phyloP scores from a whole-genome alignment of 2,329 filamentous ascomycete genomes.

The Neofusicoccum laricinum region DNA sequence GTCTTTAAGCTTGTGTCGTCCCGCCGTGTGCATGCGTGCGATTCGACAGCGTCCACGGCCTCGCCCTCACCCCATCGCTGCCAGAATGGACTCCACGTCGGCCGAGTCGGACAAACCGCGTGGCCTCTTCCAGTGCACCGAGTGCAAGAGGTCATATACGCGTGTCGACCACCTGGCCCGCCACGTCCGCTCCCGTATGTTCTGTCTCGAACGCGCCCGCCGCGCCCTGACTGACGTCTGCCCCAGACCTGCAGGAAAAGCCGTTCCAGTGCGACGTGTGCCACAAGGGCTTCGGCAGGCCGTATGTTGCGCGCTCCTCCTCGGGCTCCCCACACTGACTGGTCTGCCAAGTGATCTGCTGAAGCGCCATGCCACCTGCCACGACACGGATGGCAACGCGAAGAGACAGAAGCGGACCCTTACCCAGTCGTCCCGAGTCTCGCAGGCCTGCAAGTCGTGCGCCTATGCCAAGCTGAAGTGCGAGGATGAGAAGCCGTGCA shows the following conservation, averaged over 20 bases:
- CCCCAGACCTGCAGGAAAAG: constrained; percentile 40
- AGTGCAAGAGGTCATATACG: constrained; percentile 52
- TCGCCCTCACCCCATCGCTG: not conserved
- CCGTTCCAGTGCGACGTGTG: constrained; percentile 46
- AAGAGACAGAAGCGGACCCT: constrained; percentile 18
- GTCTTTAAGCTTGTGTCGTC: no score
- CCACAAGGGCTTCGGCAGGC: constrained; percentile 46
- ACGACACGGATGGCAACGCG: constrained; percentile 36
- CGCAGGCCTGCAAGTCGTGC: constrained; percentile 52
- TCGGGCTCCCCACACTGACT: not conserved
- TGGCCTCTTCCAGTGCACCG: constrained; percentile 47
- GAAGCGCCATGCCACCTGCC: constrained; percentile 50
- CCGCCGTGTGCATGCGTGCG: no score
- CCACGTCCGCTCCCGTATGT: constrained; percentile 50
- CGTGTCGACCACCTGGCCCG: constrained; percentile 53
- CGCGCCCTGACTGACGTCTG: not conserved
- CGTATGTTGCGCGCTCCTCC: constrained; percentile 27
- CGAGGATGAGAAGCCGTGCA: constrained; percentile 55
- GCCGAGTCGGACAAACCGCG: constrained; percentile 3
- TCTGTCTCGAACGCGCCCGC: constrained; percentile 15
- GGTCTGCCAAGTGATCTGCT: constrained; percentile 42
- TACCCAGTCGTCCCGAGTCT: constrained; percentile 34
- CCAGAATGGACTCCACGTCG: constrained; percentile 5
- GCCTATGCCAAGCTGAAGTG: constrained; percentile 53
- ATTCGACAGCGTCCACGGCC: no score